These are phyloP conservation scores for Trypanosomatidae sp. DNA, from an alignment of 208 protist species.

Conservation along the genomic window DNA sequence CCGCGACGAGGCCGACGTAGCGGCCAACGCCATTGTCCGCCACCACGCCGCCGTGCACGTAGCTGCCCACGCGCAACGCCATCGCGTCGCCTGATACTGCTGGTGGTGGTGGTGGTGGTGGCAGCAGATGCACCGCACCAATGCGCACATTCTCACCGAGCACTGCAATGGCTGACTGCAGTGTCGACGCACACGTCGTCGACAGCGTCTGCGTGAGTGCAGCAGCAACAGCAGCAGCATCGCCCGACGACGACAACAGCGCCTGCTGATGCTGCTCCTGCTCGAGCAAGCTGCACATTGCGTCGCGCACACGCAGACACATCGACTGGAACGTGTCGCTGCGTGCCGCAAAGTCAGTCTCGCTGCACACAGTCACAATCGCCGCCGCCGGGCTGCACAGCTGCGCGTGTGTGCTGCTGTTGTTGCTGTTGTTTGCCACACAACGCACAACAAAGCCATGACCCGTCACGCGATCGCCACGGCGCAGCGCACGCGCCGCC, in stretches of 20 bases:
- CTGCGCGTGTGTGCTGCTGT: slow-evolving; percentile 5
- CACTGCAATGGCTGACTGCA: slow-evolving; percentile 48
- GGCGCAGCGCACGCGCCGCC: slow-evolving; percentile 68
- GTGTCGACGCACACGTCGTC: slow-evolving; percentile 14
- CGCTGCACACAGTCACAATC: slow-evolving; percentile 72
- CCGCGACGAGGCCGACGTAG: slow-evolving; percentile 61
- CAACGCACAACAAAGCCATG: slow-evolving; percentile 75
- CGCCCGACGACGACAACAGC: no score
- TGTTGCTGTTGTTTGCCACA: slow-evolving; percentile 11
- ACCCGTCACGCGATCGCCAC: slow-evolving; percentile 57
- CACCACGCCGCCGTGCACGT: slow-evolving; percentile 54
- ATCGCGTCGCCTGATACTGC: neutral
- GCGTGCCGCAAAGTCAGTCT: slow-evolving; percentile 87
- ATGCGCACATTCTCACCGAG: slow-evolving; percentile 79
- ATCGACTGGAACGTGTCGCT: slow-evolving; percentile 58
- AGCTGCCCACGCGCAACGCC: slow-evolving; percentile 52
- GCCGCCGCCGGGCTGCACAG: slow-evolving; percentile 31
- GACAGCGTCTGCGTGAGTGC: no score
- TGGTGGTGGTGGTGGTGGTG: neutral
- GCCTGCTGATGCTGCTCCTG: no score
- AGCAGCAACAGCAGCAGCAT: no score
- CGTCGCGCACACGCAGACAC: slow-evolving; percentile 19
- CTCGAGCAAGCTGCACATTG: slow-evolving; percentile 22
- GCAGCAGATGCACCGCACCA: slow-evolving; percentile 35
- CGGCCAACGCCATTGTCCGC: slow-evolving; percentile 40